Percentiles rank a stretch among this genome's conserved stretches.
These are phyloP conservation scores for Acer negundo DNA, from an alignment of 345 rosid species.

Conservation along the genomic window DNA sequence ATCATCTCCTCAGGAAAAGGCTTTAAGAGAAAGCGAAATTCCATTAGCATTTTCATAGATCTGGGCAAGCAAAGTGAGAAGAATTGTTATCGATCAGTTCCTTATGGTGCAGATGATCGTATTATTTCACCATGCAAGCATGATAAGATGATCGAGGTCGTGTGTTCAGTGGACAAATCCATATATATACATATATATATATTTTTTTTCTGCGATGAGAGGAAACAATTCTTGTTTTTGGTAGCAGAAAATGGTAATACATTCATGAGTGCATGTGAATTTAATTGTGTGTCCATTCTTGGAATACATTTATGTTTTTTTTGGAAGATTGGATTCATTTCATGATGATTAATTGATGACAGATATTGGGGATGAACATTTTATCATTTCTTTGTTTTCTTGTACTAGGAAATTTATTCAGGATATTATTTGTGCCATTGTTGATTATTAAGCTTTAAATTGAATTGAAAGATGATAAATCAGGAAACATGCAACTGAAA, in stretches of 20 bases:
- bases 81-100: background rate
- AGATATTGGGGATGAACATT: background rate
- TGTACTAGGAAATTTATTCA: background rate
- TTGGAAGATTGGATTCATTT: too few species aligned
- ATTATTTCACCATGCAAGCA: background rate
- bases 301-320: background rate
- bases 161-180: background rate
- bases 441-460: too few species aligned
- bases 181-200: too few species aligned
- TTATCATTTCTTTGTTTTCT: background rate
- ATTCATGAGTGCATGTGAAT: background rate
- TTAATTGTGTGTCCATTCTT: background rate
- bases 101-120: background rate
- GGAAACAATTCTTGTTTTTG: constrained; percentile 4
- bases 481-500: too few species aligned
- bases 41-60: constrained; percentile 23
- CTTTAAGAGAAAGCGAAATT: constrained; percentile 28
- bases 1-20: background rate
- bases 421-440: background rate
- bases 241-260: background rate
- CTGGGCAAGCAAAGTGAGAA: too few species aligned
- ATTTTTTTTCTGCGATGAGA: background rate
- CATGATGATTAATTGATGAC: background rate
- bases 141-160: background rate
- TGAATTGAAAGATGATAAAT: too few species aligned